Percentiles rank a stretch among this genome's conserved stretches.
phyloP scores from a whole-genome alignment of 2,329 filamentous ascomycete genomes.

The Cytospora piceicola region DNA sequence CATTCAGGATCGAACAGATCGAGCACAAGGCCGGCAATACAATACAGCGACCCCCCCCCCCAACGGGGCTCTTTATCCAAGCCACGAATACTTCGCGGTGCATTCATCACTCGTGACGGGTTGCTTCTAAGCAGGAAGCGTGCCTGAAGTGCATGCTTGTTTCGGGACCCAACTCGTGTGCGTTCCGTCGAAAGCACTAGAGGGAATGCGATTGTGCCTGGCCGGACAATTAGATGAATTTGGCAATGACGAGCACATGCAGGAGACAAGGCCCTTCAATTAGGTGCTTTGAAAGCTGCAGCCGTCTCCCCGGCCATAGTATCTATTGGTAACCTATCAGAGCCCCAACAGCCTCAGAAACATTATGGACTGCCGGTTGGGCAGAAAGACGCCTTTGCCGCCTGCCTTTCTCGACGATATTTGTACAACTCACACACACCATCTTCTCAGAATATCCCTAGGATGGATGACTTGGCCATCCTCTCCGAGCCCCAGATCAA shows the following conservation, averaged over 20 bases:
- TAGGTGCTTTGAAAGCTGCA: conserved; percentile 20
- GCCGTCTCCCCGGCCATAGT: conserved; percentile 31
- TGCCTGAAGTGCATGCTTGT: background rate
- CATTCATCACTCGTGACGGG: conserved; percentile 12
- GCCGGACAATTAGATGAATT: conserved; percentile 1
- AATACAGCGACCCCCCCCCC: background rate
- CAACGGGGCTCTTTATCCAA: background rate
- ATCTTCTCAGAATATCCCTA: conserved; percentile 9
- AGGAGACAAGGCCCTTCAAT: conserved; percentile 20
- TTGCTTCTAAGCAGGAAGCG: conserved; percentile 2
- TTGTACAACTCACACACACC: conserved; percentile 54
- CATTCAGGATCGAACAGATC: background rate
- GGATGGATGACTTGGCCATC: conserved; percentile 14
- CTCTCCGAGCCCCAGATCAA: conserved; percentile 32
- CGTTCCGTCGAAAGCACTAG: conserved; percentile 16
- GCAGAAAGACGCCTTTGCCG: conserved; percentile 52
- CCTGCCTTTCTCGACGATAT: conserved; percentile 43
- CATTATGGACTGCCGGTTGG: conserved; percentile 48
- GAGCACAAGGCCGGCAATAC: conserved; percentile 15
- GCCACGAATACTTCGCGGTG: background rate
- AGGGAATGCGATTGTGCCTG: conserved; percentile 20
- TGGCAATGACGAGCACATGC: conserved; percentile 17
- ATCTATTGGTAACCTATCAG: conserved; percentile 38
- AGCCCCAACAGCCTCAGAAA: conserved; percentile 42
- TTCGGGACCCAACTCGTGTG: conserved; percentile 12